Evolutionary conservation across 768 basidiomycete genomes (phyloP).

Genomic region (Clavaria fumosa): DNA sequence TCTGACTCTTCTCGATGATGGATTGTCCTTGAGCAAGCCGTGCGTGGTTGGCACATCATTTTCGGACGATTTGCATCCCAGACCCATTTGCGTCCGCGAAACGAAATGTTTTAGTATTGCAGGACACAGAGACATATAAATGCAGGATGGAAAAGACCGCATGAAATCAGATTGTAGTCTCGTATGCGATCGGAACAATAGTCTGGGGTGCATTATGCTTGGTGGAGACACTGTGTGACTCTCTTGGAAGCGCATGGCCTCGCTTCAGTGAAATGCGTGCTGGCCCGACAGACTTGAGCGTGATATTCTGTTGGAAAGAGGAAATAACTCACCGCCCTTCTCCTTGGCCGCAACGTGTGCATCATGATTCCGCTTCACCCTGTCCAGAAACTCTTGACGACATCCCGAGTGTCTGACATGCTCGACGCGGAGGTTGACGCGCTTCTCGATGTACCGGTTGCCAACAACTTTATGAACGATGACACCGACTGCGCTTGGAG

Average conservation of each 20-base stretch:
- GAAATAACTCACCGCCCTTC: conserved; percentile 59
- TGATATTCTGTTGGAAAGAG: background rate
- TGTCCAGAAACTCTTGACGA: conserved; percentile 91
- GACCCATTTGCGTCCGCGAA: too few species aligned
- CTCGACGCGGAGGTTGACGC: conserved; percentile 95
- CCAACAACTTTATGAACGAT: conserved; percentile 98
- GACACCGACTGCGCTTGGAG: conserved; percentile 86
- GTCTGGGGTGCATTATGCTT: conserved; percentile 78
- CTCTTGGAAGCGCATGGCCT: conserved; percentile 68
- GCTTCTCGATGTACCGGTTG: conserved; percentile 98
- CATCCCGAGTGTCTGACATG: conserved; percentile 95
- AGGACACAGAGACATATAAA: background rate
- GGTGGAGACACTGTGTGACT: conserved; percentile 57
- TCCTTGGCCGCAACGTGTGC: conserved; percentile 76
- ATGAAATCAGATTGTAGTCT: conserved; percentile 83
- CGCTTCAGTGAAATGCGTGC: conserved; percentile 80
- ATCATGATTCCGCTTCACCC: conserved; percentile 84
- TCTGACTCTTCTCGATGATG: too few species aligned
- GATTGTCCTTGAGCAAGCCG: too few species aligned
- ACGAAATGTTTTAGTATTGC: too few species aligned
- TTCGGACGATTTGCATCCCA: too few species aligned
- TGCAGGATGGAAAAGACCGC: background rate
- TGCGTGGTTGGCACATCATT: too few species aligned
- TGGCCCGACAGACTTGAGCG: conserved; percentile 18
- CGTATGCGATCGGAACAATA: conserved; percentile 84